Percentiles rank a stretch among this genome's conserved stretches.
Evolutionary conservation across 2,329 filamentous ascomycete genomes (phyloP).

Genomic region (Reticulascus tulasneorum): DNA sequence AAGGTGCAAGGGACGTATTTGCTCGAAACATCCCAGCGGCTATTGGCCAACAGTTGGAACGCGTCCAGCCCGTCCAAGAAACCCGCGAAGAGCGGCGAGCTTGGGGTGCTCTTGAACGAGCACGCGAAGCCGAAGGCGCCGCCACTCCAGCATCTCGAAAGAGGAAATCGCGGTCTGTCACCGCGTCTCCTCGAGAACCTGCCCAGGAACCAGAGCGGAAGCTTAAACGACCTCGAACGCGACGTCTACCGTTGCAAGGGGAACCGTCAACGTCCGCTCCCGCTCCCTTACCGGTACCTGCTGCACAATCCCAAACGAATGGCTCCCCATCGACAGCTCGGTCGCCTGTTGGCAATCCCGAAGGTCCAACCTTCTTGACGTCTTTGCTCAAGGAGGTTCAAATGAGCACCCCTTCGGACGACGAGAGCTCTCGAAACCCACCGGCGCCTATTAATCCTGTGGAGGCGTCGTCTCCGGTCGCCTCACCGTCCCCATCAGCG

Average conservation of each 20-base stretch:
- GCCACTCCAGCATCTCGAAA: constrained; percentile 56
- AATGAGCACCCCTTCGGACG: constrained; percentile 54
- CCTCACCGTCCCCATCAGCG: constrained; percentile 62
- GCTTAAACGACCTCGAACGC: constrained; percentile 81
- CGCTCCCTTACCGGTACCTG: constrained; percentile 14
- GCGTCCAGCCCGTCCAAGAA: constrained; percentile 53
- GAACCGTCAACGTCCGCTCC: constrained; percentile 36
- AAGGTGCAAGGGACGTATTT: constrained; percentile 72
- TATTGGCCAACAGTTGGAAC: constrained; percentile 60
- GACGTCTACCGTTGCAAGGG: constrained; percentile 52
- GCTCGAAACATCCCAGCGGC: constrained; percentile 53
- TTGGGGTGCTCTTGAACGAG: constrained; percentile 88
- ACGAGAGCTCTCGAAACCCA: constrained; percentile 43
- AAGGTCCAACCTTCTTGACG: constrained; percentile 76
- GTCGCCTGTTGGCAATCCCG: constrained; percentile 19
- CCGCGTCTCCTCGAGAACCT: constrained; percentile 66
- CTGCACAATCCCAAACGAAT: constrained; percentile 13
- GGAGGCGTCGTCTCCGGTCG: constrained; percentile 56
- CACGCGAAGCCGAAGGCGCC: constrained; percentile 62
- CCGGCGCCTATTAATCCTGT: constrained; percentile 26
- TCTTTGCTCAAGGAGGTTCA: constrained; percentile 88
- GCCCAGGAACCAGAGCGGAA: constrained; percentile 70
- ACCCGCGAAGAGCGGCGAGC: constrained; percentile 76
- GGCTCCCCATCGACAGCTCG: constrained; percentile 3
- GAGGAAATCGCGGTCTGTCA: constrained; percentile 67